Conservation (phyloP, 495 filamentous ascomycete species). For the Zalerion maritima region DNA sequence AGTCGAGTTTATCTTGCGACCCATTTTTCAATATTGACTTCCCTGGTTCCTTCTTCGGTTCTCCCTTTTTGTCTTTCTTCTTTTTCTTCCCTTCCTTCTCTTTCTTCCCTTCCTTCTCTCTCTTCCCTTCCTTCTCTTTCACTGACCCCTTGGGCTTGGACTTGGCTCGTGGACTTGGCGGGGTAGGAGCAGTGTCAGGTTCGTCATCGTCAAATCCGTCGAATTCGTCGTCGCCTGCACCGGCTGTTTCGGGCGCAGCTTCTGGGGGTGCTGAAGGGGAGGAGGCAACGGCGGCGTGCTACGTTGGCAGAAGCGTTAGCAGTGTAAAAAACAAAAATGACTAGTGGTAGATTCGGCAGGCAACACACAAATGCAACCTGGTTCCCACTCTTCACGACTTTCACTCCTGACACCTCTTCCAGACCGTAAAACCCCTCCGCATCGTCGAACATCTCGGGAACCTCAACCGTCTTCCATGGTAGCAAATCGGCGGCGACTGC, state of each 20-base stretch:
- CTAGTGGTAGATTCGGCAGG: neutral
- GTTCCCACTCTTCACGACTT: conserved; percentile 47
- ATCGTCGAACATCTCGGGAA: conserved; percentile 80
- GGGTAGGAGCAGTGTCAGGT: neutral
- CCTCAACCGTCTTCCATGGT: conserved; percentile 63
- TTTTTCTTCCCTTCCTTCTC: conserved; percentile 14
- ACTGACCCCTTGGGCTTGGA: neutral
- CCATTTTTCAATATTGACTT: conserved; percentile 10
- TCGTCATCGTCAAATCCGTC: conserved; percentile 37
- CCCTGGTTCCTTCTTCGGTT: conserved; percentile 13
- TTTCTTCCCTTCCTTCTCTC: conserved; percentile 14
- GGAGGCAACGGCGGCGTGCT: conserved; percentile 3
- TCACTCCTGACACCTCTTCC: conserved; percentile 84
- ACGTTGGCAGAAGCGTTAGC: too few species aligned
- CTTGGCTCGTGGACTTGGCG: neutral
- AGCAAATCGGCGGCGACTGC: conserved; percentile 46
- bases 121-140: conserved; percentile 4
- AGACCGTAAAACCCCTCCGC: conserved; percentile 89
- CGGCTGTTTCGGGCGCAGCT: neutral
- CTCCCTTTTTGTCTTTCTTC: conserved; percentile 14
- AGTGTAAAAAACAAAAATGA: neutral
- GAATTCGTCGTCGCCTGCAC: conserved; percentile 28
- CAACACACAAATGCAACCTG: conserved; percentile 39
- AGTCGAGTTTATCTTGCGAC: conserved; percentile 25
- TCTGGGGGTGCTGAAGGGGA: conserved; percentile 4